A percentile compares a stretch with the other conserved stretches of the same genome.
Evolutionary conservation across 345 rosid species (phyloP).

Genomic region (Aethionema arabicum): DNA sequence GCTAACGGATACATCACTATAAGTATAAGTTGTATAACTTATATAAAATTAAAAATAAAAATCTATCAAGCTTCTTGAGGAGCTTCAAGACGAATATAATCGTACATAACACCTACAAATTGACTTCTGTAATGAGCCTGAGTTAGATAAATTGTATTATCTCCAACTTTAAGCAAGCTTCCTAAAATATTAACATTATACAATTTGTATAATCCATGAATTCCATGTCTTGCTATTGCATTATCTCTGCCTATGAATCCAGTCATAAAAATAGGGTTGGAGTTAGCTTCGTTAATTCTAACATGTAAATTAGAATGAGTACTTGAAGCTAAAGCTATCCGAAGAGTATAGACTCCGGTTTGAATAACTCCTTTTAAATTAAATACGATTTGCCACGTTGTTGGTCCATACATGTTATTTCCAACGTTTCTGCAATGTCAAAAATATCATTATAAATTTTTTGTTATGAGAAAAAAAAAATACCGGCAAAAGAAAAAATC

Average conservation of each 20-base stretch:
- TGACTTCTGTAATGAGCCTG: conserved; percentile 41
- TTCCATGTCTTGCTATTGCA: conserved; percentile 41
- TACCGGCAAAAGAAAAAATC: too few species aligned
- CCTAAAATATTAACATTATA: conserved; percentile 46
- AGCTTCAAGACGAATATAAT: conserved; percentile 77
- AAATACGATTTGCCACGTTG: conserved; percentile 74
- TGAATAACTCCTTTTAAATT: conserved; percentile 34
- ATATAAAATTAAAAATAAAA: neutral
- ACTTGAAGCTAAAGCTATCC: conserved; percentile 76
- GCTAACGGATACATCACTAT: too few species aligned
- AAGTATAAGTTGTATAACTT: too few species aligned
- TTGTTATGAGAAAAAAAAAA: neutral
- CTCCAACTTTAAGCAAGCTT: conserved; percentile 38
- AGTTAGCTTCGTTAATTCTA: conserved; percentile 24
- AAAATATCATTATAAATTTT: neutral
- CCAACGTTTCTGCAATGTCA: conserved; percentile 40
- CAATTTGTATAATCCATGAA: conserved; percentile 45
- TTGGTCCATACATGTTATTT: conserved; percentile 34
- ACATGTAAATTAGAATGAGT: conserved; percentile 41
- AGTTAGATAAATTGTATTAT: conserved; percentile 59
- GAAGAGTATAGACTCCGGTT: conserved; percentile 54
- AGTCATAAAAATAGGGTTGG: conserved; percentile 24
- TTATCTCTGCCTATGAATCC: conserved; percentile 33
- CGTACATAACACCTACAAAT: conserved; percentile 71
- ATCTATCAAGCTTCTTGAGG: conserved; percentile 31